Base-by-base conservation (phyloP, 352 stramenopile genomes). In the Peronospora tabacina region DNA sequence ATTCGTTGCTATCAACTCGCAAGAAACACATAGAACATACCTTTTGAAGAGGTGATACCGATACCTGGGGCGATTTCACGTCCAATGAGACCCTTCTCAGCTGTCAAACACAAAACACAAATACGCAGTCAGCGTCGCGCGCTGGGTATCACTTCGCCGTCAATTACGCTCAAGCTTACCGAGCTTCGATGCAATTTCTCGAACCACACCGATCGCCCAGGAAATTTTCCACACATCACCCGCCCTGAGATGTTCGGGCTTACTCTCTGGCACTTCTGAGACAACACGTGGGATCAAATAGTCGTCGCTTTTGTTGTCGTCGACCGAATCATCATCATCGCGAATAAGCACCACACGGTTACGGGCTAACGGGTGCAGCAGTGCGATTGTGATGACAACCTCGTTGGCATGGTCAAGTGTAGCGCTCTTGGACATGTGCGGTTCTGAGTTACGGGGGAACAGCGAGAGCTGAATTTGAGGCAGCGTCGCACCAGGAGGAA, bases 401-500 rank as follows among this genome's bases (percentile, higher is more conserved):
- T 85, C 62, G 0, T 51, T 51, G 9, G 52, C 61, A 44, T 82
- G 66, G 19, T 81, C 61, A 7, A 85, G 52, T 11, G 47, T 45
- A 10, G 56, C 59, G 19, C 49, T 84, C 16, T 75, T 84, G 3
- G 61, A 69, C 17, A 82, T 69, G 45, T 93, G 78, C 5, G 85
- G 85, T 63, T 95, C 85, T 0, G 67, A 85, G 29, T 89, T 78
- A 7, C 66, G 70, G 5, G 86, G 87, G 42, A 96, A 96, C 26
- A 96, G 68, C 7, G 87, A 96, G 16, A 95, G 61, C 58, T 96
- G 84, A 43, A 95, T 78, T 49, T 95, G 73, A n/a, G 85, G 82
- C 2, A 68, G 22, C 5, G 74, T 86, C 10, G 60, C 55, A n/a
- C 77, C 82, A 0, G 82, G 82, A 7, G 83, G 74, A 17, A 72